phyloP scores from a whole-genome alignment of 768 basidiomycete species.

The Pleurotus tuber-regium region DNA sequence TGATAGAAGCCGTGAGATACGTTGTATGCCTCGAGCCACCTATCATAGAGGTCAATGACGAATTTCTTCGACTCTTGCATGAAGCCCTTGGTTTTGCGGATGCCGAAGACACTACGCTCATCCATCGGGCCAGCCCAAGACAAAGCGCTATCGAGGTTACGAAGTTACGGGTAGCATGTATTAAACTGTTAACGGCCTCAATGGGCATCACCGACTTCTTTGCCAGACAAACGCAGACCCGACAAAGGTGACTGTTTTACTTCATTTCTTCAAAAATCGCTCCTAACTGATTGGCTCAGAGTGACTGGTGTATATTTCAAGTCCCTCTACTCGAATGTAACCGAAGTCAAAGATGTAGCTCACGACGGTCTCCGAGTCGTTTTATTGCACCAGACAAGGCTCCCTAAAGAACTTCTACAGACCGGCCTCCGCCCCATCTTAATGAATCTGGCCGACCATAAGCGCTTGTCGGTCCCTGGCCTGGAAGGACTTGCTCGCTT shows the following conservation, averaged over 20 bases:
- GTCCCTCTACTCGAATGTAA: constrained; percentile 87
- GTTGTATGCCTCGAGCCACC: constrained; percentile 88
- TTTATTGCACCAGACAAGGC: constrained; percentile 81
- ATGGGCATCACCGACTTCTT: constrained; percentile 96
- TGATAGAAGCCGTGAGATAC: constrained; percentile 96
- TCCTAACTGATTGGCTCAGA: constrained; percentile 39
- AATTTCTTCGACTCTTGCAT: constrained; percentile 85
- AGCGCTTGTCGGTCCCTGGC: constrained; percentile 87
- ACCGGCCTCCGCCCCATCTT: constrained; percentile 93
- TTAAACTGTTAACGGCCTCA: constrained; percentile 88
- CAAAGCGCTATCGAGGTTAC: constrained; percentile 80
- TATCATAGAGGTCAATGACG: constrained; percentile 88
- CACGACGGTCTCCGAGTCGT: constrained; percentile 92
- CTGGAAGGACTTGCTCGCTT: constrained; percentile 92
- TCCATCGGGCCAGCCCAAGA: constrained; percentile 71
- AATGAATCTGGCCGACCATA: constrained; percentile 97
- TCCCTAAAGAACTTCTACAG: constrained; percentile 94
- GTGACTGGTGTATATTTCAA: constrained; percentile 98
- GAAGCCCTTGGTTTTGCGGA: constrained; percentile 95
- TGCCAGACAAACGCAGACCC: constrained; percentile 75
- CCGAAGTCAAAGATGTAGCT: constrained; percentile 93
- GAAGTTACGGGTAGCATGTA: constrained; percentile 90
- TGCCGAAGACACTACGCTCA: constrained; percentile 84
- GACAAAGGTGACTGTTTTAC: constrained; percentile 63
- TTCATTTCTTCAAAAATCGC: background rate